A percentile compares a stretch with the other conserved stretches of the same genome.
Evolutionary conservation across 768 basidiomycete species (phyloP).

Genomic region (Boletus insuetus): DNA sequence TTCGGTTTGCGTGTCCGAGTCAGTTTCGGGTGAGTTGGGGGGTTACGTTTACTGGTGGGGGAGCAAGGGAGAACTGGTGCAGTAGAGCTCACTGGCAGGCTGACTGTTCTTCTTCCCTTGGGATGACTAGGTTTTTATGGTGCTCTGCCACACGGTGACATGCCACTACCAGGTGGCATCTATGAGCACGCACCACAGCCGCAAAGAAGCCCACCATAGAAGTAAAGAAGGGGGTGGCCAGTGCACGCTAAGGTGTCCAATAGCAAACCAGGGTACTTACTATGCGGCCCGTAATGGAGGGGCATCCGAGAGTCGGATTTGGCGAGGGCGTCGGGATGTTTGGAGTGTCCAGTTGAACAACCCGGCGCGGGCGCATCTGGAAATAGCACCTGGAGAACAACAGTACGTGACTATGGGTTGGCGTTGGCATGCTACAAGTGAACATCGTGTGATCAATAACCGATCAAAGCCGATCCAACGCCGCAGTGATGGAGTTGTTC

Average conservation of each 20-base stretch:
- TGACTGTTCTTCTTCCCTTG: not conserved
- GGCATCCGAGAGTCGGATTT: not conserved
- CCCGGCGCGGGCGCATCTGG: not conserved
- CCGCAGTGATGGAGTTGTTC: constrained; percentile 7
- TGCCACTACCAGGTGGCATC: constrained; percentile 28
- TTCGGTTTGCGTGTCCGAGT: not conserved
- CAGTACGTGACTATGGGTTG: not conserved
- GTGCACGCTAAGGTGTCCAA: constrained; percentile 6
- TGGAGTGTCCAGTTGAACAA: constrained; percentile 4
- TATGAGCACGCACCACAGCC: constrained; percentile 22
- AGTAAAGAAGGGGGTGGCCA: constrained; percentile 11
- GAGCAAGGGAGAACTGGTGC: not conserved
- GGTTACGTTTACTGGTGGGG: not conserved
- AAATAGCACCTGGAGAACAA: not conserved
- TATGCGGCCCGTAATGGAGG: not conserved
- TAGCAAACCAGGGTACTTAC: constrained; percentile 9
- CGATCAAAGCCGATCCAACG: constrained; percentile 14
- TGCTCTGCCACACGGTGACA: constrained; percentile 24
- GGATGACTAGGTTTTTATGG: constrained; percentile 18
- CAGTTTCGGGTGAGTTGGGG: not conserved
- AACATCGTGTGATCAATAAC: constrained; percentile 13
- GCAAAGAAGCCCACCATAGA: constrained; percentile 18
- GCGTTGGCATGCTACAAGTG: not conserved
- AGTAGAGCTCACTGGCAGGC: constrained; percentile 11
- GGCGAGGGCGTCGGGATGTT: not conserved